Percentiles rank a stretch among this genome's conserved stretches.
These are phyloP conservation scores for Cordyceps cicadae DNA, from an alignment of 2,329 filamentous ascomycete species.

Conservation along the genomic window DNA sequence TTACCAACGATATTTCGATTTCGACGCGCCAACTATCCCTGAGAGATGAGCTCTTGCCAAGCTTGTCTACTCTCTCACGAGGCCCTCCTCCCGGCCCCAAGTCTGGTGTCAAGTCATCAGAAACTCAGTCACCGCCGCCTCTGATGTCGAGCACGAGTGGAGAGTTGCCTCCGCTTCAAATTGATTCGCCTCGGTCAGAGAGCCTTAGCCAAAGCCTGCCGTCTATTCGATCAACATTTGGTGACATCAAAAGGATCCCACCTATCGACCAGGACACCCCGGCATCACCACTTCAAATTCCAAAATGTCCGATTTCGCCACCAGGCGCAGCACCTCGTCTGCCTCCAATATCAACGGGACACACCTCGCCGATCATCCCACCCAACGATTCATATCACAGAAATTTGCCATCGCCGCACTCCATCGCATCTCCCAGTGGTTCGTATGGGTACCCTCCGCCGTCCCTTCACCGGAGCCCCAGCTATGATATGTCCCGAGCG, in stretches of 20 bases:
- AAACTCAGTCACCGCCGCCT: conserved; percentile 18
- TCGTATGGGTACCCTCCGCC: conserved; percentile 29
- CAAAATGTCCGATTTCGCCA: conserved; percentile 28
- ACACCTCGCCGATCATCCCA: conserved; percentile 40
- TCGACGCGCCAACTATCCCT: conserved; percentile 22
- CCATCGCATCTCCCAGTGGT: conserved; percentile 28
- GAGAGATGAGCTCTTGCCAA: conserved; percentile 23
- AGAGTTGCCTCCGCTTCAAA: conserved; percentile 30
- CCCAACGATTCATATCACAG: conserved; percentile 38
- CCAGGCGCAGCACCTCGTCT: conserved; percentile 24
- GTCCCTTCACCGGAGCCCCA: conserved; percentile 14
- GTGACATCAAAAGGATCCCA: conserved; percentile 25
- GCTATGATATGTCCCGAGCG: not conserved
- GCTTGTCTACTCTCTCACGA: conserved; percentile 7
- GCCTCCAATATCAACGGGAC: conserved; percentile 22
- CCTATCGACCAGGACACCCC: conserved; percentile 26
- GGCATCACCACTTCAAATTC: conserved; percentile 17
- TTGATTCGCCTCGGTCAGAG: conserved; percentile 28
- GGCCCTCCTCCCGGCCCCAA: conserved; percentile 4
- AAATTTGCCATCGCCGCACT: conserved; percentile 40
- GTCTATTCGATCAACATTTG: conserved; percentile 30
- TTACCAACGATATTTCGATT: conserved; percentile 10
- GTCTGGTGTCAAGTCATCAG: conserved; percentile 12
- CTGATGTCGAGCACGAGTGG: conserved; percentile 20
- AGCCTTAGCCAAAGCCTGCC: conserved; percentile 29